Evolutionary conservation across 164 flowering plant genomes (phyloP).

Genomic region (Malania oleifera): DNA sequence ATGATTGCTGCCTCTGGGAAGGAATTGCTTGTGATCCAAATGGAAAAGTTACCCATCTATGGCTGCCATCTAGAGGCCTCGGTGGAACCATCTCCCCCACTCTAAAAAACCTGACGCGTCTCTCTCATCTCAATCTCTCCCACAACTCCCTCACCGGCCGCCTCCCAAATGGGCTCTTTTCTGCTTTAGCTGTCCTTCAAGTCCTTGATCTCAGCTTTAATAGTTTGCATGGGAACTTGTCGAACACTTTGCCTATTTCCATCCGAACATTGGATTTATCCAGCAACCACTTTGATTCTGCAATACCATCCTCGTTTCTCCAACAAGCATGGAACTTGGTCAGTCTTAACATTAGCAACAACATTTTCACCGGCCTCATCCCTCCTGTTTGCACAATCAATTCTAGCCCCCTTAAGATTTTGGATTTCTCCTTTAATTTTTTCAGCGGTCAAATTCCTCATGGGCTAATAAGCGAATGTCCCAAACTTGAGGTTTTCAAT

Average conservation of each 20-base stretch:
- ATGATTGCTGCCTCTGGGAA: slow-evolving; percentile 1
- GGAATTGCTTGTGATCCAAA: background rate
- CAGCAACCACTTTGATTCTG: background rate
- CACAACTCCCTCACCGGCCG: background rate
- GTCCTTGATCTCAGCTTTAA: too few species aligned
- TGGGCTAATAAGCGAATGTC: background rate
- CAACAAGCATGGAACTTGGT: background rate
- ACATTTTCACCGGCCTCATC: background rate
- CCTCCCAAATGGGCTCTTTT: background rate
- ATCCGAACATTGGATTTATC: background rate
- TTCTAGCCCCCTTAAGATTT: background rate
- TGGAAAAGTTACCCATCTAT: background rate
- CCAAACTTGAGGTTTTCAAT: background rate
- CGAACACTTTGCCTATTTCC: too few species aligned
- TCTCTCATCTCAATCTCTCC: slow-evolving; percentile 1
- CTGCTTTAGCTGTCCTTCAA: background rate
- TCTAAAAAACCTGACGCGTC: background rate
- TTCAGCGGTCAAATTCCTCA: background rate
- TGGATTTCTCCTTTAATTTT: background rate
- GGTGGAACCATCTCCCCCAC: background rate
- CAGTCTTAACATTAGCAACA: background rate
- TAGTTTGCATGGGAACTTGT: too few species aligned
- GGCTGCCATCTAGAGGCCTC: background rate
- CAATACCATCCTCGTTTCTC: background rate
- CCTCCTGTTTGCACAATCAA: background rate